Evolutionary conservation across 108 stramenopile species (phyloP).

Genomic region (Fistulifera solaris): DNA sequence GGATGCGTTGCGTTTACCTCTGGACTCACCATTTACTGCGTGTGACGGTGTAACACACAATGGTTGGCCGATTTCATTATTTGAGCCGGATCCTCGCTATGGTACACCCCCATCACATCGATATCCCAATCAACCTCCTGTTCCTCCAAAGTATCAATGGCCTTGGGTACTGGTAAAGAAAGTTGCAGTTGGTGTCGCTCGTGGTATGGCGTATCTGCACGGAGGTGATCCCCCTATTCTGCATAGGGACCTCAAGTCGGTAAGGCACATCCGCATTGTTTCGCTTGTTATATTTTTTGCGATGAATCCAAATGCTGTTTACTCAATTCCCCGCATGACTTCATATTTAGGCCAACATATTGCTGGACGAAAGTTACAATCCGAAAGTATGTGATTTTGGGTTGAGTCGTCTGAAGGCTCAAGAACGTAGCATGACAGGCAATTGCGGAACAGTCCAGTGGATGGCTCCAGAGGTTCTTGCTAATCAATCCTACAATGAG

Average conservation of each 20-base stretch:
- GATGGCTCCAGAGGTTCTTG: constrained; percentile 92
- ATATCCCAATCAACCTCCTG: constrained; percentile 20
- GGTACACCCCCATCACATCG: constrained; percentile 30
- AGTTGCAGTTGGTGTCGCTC: constrained; percentile 69
- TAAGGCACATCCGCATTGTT: constrained; percentile 13
- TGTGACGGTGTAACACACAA: constrained; percentile 48
- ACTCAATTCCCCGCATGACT: background rate
- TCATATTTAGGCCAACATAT: constrained; percentile 50
- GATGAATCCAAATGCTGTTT: background rate
- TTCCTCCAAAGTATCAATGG: constrained; percentile 59
- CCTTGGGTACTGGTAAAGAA: constrained; percentile 69
- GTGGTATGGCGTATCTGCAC: constrained; percentile 94
- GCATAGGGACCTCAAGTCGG: constrained; percentile 88
- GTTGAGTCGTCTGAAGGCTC: constrained; percentile 75
- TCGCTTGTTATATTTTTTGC: no score
- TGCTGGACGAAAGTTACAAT: constrained; percentile 78
- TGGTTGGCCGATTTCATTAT: constrained; percentile 52
- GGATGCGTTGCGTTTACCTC: constrained; percentile 73
- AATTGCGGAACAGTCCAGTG: constrained; percentile 93
- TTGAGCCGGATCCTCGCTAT: constrained; percentile 24
- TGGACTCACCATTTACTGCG: constrained; percentile 45
- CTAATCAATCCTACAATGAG: constrained; percentile 68
- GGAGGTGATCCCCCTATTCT: constrained; percentile 80
- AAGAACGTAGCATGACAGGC: constrained; percentile 81
- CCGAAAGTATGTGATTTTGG: constrained; percentile 96